A percentile compares a stretch with the other conserved stretches of the same genome.
These are phyloP conservation scores for Astrocystis sublimbata DNA, from an alignment of 495 filamentous ascomycete species.

Conservation along the genomic window DNA sequence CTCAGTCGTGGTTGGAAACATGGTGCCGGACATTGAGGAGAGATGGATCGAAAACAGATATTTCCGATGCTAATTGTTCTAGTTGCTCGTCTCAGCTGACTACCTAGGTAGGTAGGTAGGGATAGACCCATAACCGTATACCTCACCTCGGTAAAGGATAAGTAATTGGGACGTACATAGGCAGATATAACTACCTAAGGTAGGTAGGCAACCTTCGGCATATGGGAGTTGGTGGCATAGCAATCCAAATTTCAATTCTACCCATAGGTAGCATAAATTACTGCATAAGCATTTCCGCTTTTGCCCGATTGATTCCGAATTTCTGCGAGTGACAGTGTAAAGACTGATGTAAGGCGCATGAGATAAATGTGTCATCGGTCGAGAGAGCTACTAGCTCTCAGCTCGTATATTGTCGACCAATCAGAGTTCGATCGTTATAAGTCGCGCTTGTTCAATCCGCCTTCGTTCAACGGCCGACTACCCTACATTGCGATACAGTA, in stretches of 20 bases:
- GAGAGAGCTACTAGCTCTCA: not conserved
- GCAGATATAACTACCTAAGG: too few species aligned
- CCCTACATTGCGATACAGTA: not conserved
- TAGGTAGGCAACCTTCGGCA: conserved; percentile 1
- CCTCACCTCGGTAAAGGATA: not conserved
- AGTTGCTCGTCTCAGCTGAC: conserved; percentile 1
- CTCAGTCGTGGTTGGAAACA: conserved; percentile 75
- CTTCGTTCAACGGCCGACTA: not conserved
- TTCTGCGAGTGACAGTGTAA: not conserved
- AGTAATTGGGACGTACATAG: too few species aligned
- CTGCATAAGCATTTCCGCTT: not conserved
- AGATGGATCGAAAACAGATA: conserved; percentile 84
- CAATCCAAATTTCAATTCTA: not conserved
- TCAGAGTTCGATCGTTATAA: not conserved
- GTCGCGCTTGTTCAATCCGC: not conserved
- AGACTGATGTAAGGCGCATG: not conserved
- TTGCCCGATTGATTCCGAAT: conserved; percentile 6
- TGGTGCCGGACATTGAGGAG: conserved; percentile 72
- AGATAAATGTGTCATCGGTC: not conserved
- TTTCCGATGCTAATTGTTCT: conserved; percentile 63
- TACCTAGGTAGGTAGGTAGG: too few species aligned
- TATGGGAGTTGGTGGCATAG: conserved; percentile 9
- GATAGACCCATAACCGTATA: not conserved
- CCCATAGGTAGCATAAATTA: not conserved
- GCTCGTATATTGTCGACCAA: conserved; percentile 15